Conservation (phyloP, 2,329 filamentous ascomycete species). For the Penicillium sp. region DNA sequence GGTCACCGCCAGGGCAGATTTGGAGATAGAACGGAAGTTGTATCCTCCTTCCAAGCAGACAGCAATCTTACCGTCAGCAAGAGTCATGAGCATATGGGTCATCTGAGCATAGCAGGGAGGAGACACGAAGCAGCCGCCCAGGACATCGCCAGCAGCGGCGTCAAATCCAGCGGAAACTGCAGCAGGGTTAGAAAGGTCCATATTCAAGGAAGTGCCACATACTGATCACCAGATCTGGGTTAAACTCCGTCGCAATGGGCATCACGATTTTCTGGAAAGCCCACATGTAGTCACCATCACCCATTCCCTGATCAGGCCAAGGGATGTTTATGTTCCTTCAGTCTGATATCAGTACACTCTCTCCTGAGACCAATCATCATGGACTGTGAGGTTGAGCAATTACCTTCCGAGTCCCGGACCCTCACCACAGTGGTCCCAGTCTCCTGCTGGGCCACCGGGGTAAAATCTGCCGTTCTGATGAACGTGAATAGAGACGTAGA, state of each 20-base stretch:
- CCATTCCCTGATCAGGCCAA: constrained; percentile 73
- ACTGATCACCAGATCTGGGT: constrained; percentile 85
- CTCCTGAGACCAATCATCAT: background rate
- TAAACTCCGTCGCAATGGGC: constrained; percentile 90
- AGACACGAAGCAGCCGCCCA: constrained; percentile 89
- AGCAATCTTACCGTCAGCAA: constrained; percentile 83
- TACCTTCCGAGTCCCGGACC: constrained; percentile 58
- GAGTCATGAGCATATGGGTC: constrained; percentile 98
- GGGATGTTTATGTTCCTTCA: constrained; percentile 65
- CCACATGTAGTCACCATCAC: constrained; percentile 93
- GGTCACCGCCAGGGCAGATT: constrained; percentile 86
- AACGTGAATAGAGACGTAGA: constrained; percentile 94
- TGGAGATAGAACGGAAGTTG: constrained; percentile 87
- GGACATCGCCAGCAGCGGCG: constrained; percentile 86
- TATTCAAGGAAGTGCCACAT: constrained; percentile 19
- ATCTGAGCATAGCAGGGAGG: constrained; percentile 94
- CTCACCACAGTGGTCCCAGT: constrained; percentile 59
- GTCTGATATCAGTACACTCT: constrained; percentile 10
- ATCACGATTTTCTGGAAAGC: constrained; percentile 96
- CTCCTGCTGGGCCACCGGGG: constrained; percentile 61
- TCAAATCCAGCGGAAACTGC: constrained; percentile 90
- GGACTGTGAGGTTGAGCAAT: constrained; percentile 11
- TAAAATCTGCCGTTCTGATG: constrained; percentile 84
- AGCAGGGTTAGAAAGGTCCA: constrained; percentile 9
- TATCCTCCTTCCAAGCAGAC: constrained; percentile 96